These are phyloP conservation scores for Macaranga tanarius DNA, from an alignment of 441 rosid species.

Conservation along the genomic window DNA sequence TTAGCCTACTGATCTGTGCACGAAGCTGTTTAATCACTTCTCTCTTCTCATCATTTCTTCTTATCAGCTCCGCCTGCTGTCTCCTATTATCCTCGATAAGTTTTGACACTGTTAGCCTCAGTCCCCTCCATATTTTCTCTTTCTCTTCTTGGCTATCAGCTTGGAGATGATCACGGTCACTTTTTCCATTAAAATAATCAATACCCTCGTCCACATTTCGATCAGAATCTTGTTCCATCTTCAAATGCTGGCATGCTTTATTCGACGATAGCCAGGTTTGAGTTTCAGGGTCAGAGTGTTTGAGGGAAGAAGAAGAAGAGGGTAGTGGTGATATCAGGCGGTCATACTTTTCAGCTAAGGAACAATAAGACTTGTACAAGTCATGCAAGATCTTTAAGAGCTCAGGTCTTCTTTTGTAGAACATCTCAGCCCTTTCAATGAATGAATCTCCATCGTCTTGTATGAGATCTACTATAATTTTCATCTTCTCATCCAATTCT, in stretches of 20 bases:
- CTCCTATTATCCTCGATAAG: constrained; percentile 24
- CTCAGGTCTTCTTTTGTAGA: constrained; percentile 50
- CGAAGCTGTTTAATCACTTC: constrained; percentile 27
- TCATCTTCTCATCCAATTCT: constrained; percentile 53
- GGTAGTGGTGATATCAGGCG: constrained; percentile 8
- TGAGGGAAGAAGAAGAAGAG: constrained; percentile 12
- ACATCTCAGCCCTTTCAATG: constrained; percentile 55
- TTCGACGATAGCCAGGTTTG: not conserved
- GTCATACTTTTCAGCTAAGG: constrained; percentile 47
- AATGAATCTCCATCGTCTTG: constrained; percentile 57
- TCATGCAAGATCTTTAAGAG: constrained; percentile 43
- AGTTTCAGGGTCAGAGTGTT: not conserved
- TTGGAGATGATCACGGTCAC: not conserved
- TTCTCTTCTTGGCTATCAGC: not conserved
- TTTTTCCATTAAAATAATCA: no score
- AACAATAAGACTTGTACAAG: constrained; percentile 42
- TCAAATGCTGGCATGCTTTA: no score
- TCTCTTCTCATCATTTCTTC: constrained; percentile 38
- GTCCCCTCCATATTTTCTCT: constrained; percentile 23
- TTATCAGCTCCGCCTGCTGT: constrained; percentile 27
- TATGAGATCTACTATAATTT: constrained; percentile 38
- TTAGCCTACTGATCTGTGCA: constrained; percentile 15
- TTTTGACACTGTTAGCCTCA: constrained; percentile 20
- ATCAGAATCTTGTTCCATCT: no score
- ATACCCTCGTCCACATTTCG: no score